A percentile compares a stretch with the other conserved stretches of the same genome.
Evolutionary conservation across 2,329 filamentous ascomycete species (phyloP).

Genomic region (Colletotrichum camelliae): DNA sequence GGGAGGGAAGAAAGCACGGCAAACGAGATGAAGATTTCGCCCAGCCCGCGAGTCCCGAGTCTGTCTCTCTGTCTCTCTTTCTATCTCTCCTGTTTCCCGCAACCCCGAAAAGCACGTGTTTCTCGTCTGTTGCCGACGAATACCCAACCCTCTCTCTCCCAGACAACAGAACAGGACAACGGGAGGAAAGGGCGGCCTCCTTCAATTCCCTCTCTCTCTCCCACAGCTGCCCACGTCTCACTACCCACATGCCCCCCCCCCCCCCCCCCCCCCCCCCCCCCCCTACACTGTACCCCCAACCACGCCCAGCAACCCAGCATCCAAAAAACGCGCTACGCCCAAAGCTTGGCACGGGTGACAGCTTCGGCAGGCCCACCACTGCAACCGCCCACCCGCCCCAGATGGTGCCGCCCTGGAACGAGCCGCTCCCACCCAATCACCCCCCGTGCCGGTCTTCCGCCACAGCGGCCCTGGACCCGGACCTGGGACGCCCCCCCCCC

Average conservation of each 20-base stretch:
- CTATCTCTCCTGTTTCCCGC: background rate
- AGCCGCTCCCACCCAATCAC: slow-evolving; percentile 2
- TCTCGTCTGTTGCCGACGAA: background rate
- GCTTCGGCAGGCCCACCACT: background rate
- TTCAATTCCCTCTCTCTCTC: background rate
- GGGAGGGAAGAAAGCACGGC: background rate
- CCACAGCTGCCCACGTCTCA: background rate
- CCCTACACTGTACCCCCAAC: background rate
- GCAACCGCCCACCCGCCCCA: background rate
- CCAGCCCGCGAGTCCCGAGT: background rate
- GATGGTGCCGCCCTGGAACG: background rate
- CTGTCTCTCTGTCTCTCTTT: background rate
- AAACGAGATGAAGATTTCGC: background rate
- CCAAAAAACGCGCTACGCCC: background rate
- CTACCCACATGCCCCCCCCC: background rate
- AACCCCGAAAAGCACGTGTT: background rate
- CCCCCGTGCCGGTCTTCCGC: slow-evolving; percentile 12
- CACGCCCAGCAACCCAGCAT: background rate
- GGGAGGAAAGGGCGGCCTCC: background rate
- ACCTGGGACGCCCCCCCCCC: background rate
- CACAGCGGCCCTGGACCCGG: background rate
- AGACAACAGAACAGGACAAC: background rate
- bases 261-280: background rate
- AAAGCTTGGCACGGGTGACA: slow-evolving; percentile 21
- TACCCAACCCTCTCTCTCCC: background rate